phyloP scores from a whole-genome alignment of 1,139 yeast species.

The Blastobotrys ciferrii region DNA sequence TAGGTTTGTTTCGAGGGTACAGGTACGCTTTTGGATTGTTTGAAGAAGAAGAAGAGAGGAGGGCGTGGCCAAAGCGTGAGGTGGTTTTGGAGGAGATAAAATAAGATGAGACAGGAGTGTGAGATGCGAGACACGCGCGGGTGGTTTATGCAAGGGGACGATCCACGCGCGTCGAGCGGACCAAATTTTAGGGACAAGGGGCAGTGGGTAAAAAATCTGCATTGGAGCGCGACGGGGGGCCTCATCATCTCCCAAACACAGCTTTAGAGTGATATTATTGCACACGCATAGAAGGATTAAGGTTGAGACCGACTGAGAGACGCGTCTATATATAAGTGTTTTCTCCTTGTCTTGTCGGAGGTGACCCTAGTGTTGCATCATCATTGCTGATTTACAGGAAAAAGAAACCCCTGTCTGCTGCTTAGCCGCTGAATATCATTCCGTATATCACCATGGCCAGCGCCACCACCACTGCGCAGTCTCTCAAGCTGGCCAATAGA shows the following conservation, averaged over 20 bases:
- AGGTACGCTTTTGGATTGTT: too few species aligned
- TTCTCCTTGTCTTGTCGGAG: too few species aligned
- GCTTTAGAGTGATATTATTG: neutral
- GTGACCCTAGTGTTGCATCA: too few species aligned
- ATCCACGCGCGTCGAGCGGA: neutral
- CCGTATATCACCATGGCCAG: neutral
- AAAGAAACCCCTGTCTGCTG: neutral
- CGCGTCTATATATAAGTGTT: neutral
- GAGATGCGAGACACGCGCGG: neutral
- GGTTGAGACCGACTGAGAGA: neutral
- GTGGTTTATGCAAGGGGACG: neutral
- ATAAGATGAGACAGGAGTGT: neutral
- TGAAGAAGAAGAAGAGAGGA: neutral
- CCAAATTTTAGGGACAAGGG: neutral
- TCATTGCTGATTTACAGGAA: neutral
- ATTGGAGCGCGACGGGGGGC: too few species aligned
- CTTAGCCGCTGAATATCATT: neutral
- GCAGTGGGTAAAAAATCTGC: neutral
- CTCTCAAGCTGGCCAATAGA: constrained; percentile 1
- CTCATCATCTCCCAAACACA: too few species aligned
- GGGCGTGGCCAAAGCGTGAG: too few species aligned
- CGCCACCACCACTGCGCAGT: neutral
- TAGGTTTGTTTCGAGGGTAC: too few species aligned
- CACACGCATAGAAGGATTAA: neutral
- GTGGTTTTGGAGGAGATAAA: too few species aligned